Conservation (phyloP, 768 basidiomycete species). For the Mycena rosella region DNA sequence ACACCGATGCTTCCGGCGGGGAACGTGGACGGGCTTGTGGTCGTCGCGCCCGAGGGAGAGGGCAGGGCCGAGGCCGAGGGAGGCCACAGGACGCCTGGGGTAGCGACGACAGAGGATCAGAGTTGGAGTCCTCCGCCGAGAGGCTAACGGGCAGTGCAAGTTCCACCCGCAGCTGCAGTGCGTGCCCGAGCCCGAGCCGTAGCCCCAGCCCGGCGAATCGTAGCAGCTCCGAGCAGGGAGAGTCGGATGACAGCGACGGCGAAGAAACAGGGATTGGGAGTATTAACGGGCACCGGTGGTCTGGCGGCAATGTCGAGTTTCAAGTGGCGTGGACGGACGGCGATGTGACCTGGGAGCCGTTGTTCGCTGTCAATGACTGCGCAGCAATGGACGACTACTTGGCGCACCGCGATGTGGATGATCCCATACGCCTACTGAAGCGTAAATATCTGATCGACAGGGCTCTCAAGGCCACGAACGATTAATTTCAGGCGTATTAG, state of each 20-base stretch:
- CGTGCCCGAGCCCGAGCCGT: background rate
- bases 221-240: background rate
- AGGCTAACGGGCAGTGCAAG: background rate
- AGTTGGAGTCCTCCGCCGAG: conserved; percentile 1
- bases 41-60: background rate
- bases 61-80: conserved; percentile 3
- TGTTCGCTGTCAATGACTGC: conserved; percentile 2
- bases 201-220: no score
- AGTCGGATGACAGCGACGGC: background rate
- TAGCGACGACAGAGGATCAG: background rate
- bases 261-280: background rate
- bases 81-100: background rate
- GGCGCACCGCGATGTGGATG: no score
- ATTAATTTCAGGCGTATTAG: no score
- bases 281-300: conserved; percentile 11
- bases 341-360: conserved; percentile 30
- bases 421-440: no score
- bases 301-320: conserved; percentile 14
- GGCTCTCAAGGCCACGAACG: no score
- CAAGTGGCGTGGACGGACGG: conserved; percentile 26
- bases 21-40: background rate
- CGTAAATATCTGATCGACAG: no score
- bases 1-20: background rate
- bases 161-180: background rate
- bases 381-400: no score